Conservation (phyloP, 257 asterid genomes). For the Petunia secreta region DNA sequence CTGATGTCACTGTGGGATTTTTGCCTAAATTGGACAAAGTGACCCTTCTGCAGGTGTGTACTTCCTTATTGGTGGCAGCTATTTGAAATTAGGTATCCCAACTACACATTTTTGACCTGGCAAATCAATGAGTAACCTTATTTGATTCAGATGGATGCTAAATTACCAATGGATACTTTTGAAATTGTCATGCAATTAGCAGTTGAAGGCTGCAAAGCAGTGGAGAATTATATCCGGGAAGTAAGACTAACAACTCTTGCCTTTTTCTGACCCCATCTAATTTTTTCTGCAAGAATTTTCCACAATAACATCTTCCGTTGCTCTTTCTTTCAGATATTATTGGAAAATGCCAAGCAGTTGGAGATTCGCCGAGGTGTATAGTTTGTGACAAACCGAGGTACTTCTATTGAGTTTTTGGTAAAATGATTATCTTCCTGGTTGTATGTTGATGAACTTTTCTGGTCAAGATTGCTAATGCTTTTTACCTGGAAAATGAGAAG, state of each 20-base stretch:
- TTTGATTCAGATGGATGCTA: conserved; percentile 78
- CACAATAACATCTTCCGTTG: background rate
- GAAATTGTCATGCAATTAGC: conserved; percentile 94
- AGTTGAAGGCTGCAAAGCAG: conserved; percentile 90
- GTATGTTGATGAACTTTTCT: background rate
- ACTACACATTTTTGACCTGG: background rate
- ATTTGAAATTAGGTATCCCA: background rate
- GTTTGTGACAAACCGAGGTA: conserved; percentile 20
- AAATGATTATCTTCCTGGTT: background rate
- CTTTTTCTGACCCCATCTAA: background rate
- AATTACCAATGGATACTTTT: conserved; percentile 76
- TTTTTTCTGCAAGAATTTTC: background rate
- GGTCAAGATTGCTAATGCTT: conserved; percentile 3
- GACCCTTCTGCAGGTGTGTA: conserved; percentile 86
- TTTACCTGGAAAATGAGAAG: background rate
- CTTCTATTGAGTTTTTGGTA: conserved; percentile 5
- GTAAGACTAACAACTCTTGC: conserved; percentile 43
- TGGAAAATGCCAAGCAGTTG: conserved; percentile 74
- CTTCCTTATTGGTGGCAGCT: background rate
- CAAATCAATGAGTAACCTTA: conserved; percentile 15
- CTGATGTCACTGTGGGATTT: conserved; percentile 95
- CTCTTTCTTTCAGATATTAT: conserved; percentile 51
- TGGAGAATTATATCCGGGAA: conserved; percentile 77
- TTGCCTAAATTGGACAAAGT: conserved; percentile 90
- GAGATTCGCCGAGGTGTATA: conserved; percentile 69